A percentile compares a stretch with the other conserved stretches of the same genome.
Evolutionary conservation across 2,329 filamentous ascomycete genomes (phyloP).

Genomic region (Diplodia scrobiculata): DNA sequence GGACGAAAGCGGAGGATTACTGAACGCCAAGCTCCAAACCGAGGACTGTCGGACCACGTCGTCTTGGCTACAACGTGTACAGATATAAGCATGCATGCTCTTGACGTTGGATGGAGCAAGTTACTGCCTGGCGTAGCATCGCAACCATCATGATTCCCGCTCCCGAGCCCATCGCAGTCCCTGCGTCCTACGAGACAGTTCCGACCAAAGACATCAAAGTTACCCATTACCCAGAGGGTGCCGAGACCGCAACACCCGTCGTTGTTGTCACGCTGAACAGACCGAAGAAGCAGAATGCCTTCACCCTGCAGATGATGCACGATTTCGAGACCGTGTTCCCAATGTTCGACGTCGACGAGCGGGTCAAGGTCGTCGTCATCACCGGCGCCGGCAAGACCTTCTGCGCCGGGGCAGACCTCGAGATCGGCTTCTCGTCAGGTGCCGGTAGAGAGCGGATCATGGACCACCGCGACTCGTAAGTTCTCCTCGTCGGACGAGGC

Average conservation of each 20-base stretch:
- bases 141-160: not conserved
- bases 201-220: slow-evolving; percentile 51
- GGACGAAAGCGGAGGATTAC: not conserved
- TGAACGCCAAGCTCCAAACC: not conserved
- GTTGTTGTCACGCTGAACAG: slow-evolving; percentile 25
- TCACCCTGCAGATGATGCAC: slow-evolving; percentile 22
- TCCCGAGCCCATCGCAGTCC: slow-evolving; percentile 29
- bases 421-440: slow-evolving; percentile 16
- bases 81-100: not conserved
- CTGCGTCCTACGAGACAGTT: slow-evolving; percentile 48
- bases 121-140: not conserved
- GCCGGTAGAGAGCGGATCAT: slow-evolving; percentile 33
- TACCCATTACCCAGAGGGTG: slow-evolving; percentile 53
- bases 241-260: slow-evolving; percentile 35
- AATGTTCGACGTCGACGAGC: slow-evolving; percentile 30
- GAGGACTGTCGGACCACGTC: not conserved
- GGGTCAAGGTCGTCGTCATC: slow-evolving; percentile 31
- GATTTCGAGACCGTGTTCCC: slow-evolving; percentile 19
- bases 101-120: not conserved
- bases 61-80: not conserved
- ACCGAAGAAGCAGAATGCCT: slow-evolving; percentile 29
- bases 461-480: slow-evolving; percentile 30
- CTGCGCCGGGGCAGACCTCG: slow-evolving; percentile 31
- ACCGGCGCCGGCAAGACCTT: slow-evolving; percentile 30
- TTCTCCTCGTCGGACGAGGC: not conserved